These are phyloP conservation scores for Capsella rubella DNA, from an alignment of 441 rosid species.

Conservation along the genomic window DNA sequence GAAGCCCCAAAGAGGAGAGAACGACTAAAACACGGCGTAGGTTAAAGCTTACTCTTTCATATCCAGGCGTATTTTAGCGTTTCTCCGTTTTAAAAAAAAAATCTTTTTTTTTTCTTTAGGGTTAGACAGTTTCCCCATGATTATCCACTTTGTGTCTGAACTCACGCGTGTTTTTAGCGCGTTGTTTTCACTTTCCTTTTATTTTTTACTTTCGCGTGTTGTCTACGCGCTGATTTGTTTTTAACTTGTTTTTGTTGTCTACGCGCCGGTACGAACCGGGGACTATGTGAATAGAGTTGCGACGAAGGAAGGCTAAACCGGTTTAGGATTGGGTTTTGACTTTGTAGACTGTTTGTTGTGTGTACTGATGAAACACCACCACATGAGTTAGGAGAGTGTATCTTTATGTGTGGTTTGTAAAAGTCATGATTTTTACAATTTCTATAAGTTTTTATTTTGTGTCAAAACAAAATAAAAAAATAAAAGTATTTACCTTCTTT, in stretches of 20 bases:
- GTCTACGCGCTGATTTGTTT: not conserved
- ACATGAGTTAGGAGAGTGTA: not conserved
- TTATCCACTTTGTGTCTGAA: slow-evolving; percentile 35
- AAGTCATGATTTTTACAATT: not conserved
- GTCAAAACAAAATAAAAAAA: too few relatives aligned
- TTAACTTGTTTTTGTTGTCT: not conserved
- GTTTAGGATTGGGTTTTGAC: slow-evolving; percentile 5
- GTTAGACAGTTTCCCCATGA: slow-evolving; percentile 31
- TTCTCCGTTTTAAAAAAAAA: not conserved
- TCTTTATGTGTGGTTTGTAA: slow-evolving; percentile 7
- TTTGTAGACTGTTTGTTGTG: not conserved
- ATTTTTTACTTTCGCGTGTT: not conserved
- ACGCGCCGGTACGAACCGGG: not conserved
- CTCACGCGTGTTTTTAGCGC: not conserved
- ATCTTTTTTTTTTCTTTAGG: not conserved
- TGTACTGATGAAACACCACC: not conserved
- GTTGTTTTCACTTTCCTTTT: not conserved
- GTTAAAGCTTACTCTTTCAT: slow-evolving; percentile 10
- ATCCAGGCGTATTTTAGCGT: slow-evolving; percentile 32
- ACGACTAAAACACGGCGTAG: slow-evolving; percentile 41
- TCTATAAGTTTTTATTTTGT: too few relatives aligned
- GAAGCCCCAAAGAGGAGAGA: not conserved
- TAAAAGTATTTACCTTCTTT: too few relatives aligned
- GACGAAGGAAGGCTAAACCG: not conserved
- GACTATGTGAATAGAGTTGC: not conserved